These are phyloP conservation scores for Anthostomella pinea DNA, from an alignment of 2,329 filamentous ascomycete species.

Conservation along the genomic window DNA sequence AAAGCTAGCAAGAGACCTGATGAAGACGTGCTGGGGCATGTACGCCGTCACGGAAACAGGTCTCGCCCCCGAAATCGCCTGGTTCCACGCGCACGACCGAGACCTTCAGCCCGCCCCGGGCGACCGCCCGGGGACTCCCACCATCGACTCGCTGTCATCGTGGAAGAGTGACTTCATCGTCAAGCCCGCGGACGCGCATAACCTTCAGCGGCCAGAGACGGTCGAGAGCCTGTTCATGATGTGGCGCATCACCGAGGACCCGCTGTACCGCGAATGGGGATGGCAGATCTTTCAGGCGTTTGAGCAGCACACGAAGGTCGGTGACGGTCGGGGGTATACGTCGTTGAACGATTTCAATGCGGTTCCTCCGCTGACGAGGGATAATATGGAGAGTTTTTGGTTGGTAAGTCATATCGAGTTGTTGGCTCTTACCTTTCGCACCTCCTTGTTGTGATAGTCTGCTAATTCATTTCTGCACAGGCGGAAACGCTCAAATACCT, in stretches of 20 bases:
- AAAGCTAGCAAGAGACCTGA: conserved; percentile 78
- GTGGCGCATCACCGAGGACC: conserved; percentile 92
- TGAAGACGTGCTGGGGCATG: conserved; percentile 95
- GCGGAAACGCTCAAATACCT: conserved; percentile 25
- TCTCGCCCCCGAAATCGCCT: conserved; percentile 84
- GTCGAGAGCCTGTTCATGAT: conserved; percentile 93
- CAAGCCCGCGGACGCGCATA: conserved; percentile 75
- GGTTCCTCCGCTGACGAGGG: conserved; percentile 18
- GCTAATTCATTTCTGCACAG: conserved; percentile 2
- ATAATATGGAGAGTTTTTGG: conserved; percentile 31
- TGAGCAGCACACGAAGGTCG: conserved; percentile 49
- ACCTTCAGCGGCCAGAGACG: conserved; percentile 89
- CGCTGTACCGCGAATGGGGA: conserved; percentile 85
- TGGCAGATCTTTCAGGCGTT: conserved; percentile 97
- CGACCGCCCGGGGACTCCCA: conserved; percentile 45
- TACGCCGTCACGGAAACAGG: conserved; percentile 84
- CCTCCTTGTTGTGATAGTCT: background rate
- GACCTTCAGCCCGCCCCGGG: conserved; percentile 56
- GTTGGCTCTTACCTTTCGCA: no score
- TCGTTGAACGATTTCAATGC: conserved; percentile 22
- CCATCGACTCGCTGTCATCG: conserved; percentile 46
- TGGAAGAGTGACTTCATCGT: conserved; percentile 79
- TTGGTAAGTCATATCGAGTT: conserved; percentile 15
- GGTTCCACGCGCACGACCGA: conserved; percentile 71
- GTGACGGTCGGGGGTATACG: conserved; percentile 16